Evolutionary conservation across 495 filamentous ascomycete genomes (phyloP), one percentile per base, ranked within the genome.

Genomic region (Trichoderma asperelloides): DNA sequence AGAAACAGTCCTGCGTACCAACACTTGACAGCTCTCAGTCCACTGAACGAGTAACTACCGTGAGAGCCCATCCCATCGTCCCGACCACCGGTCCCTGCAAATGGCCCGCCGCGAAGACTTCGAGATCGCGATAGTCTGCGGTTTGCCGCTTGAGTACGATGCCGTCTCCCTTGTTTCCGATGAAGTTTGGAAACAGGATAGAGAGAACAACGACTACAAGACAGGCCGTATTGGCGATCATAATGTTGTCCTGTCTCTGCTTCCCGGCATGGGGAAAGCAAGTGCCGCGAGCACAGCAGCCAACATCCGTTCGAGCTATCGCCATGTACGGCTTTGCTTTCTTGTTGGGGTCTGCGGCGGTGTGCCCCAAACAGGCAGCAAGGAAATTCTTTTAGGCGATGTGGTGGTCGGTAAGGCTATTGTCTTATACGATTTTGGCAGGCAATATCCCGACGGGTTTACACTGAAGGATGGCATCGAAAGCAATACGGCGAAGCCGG

Each of bases 361-460:
- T 2, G 69, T 73, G 3, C 77, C 75, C 6, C 55, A 47, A 8
- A 65, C 37, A 12, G 41, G 62, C 9, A 27, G 18, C 3, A 64
- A 71, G 9, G 71, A 76, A 21, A 68, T 78, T 8, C 63, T 78
- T 18, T 74, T 82, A 1, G 80, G 81, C 5, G 80, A 84, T 69
- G 78, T 82, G 0, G 71, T 82, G 27, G 76, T 84, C 55, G 79
- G 78, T 63, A 76, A 72, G 0, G 64, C 55, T 12, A 63, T 79
- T 5, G 67, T 81, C 15, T 68, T 81, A 64, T 78, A 77, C 64
- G 76, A 79, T 66, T 75, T 78, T 69, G 79, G 79, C 43, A 68
- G 71, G 37, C 74, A 75, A 47, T 70, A 72, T 60, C 71, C 74
- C 62, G 62, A 77, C 64, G 60, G 68, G 3, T 78, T 80, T 43